Evolutionary conservation across 1,284 basidiomycete genomes (phyloP), one percentile per base, ranked within the genome.

Genomic region (Anthracocystis panici-leucophaei): DNA sequence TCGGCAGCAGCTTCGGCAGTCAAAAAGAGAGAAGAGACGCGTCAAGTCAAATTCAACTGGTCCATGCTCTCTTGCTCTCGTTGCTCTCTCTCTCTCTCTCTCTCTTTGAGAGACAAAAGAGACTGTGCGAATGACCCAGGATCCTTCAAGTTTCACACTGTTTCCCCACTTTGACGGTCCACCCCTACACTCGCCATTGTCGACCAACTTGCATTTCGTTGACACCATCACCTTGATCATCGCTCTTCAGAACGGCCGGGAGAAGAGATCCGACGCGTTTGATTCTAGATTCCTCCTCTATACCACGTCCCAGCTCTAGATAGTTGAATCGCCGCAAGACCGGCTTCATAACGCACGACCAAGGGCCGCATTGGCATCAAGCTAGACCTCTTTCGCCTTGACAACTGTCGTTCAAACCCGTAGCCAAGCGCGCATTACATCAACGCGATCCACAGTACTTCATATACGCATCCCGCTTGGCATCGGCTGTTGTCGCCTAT

Each of bases 221-320:
- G 4, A 16, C 35, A 38, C 35, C 35, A 38, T 38, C 35, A 38
- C 35, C 35, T 38, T 38, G 35, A 16, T 38, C 35, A 38, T 38
- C 12, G 35, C 35, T 38, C 35, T 16, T 38, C 35, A 4, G 3
- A 38, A 38, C 35, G 14, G 23, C 44, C 1, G 12, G 23, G 16
- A 31, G 46, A 46, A 48, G 16, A 48, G 27, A 27, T 48, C 8
- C 46, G 46, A 48, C 46, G 27, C 46, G 46, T 31, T 48, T 29
- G 27, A 23, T 14, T 29, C 5, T 6, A 25, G 27, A 2, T 48
- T 9, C 6, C 27, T n/a, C 27, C 5, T 27, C 46, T 27, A 25
- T 18, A 48, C n/a, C 46, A 29, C 27, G 8, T 8, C 18, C 27
- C 10, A 10, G 46, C 46, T 31, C 18, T 1, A 4, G 21, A n/a